Percentiles rank a stretch among this genome's conserved stretches.
Evolutionary conservation across 441 rosid species (phyloP).

Genomic region (Erodium trifolium): DNA sequence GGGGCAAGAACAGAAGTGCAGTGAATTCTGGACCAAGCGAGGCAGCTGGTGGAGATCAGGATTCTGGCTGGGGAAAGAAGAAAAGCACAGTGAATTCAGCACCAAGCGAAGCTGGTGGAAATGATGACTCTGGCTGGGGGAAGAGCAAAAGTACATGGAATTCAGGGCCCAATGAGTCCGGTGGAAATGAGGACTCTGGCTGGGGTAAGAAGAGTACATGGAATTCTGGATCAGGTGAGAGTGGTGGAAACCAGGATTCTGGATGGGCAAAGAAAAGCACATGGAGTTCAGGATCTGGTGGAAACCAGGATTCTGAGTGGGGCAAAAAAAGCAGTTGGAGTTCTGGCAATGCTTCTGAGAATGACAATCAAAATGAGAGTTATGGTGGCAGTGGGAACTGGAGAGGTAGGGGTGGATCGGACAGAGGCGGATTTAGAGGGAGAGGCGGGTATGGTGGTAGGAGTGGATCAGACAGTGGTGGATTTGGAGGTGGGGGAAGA

Average conservation of each 20-base stretch:
- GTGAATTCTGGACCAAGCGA: no score
- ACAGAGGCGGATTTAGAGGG: constrained; percentile 25
- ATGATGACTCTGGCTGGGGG: neutral
- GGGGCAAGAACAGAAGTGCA: neutral
- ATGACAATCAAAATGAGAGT: constrained; percentile 17
- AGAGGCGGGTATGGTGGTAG: constrained; percentile 13
- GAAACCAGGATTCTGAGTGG: constrained; percentile 12
- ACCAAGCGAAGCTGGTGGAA: neutral
- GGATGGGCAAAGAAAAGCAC: constrained; percentile 14
- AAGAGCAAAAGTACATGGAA: no score
- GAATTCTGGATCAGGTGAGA: no score
- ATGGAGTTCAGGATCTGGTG: neutral
- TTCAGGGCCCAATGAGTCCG: no score
- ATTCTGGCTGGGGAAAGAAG: neutral
- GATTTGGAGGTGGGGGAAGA: constrained; percentile 21
- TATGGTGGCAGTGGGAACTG: constrained; percentile 24
- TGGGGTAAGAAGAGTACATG: neutral
- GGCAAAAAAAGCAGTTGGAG: constrained; percentile 26
- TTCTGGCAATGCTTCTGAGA: constrained; percentile 14
- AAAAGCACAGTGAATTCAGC: neutral
- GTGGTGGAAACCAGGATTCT: neutral
- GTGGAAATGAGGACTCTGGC: neutral
- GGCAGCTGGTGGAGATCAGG: neutral
- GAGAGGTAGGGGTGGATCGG: constrained; percentile 26
- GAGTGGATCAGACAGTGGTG: constrained; percentile 17